These are phyloP conservation scores for Castanopsis chinensis DNA, from an alignment of 306 rosid species.

Conservation along the genomic window DNA sequence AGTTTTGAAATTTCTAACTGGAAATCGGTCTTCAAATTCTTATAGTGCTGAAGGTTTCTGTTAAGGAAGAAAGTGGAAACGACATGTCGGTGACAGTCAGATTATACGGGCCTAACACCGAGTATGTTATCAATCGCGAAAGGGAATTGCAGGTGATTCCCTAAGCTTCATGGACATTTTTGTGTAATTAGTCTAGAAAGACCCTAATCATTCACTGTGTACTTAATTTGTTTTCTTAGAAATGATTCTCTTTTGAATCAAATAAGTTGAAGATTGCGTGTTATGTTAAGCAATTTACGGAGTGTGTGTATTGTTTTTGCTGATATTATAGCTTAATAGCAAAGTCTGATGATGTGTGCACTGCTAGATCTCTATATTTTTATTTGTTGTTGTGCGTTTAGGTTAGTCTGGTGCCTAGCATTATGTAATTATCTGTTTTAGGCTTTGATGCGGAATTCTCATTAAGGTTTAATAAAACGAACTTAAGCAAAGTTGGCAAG, in stretches of 20 bases:
- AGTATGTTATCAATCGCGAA: slow-evolving; percentile 72
- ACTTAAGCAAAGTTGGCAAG: background rate
- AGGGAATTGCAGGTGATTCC: slow-evolving; percentile 78
- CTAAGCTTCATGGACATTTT: slow-evolving; percentile 1
- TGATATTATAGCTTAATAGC: background rate
- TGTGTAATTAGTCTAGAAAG: background rate
- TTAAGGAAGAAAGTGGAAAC: slow-evolving; percentile 50
- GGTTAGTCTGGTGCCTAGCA: background rate
- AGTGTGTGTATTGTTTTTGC: background rate
- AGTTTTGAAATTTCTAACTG: slow-evolving; percentile 5
- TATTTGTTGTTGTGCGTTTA: background rate
- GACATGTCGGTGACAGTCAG: slow-evolving; percentile 53
- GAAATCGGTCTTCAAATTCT: slow-evolving; percentile 15
- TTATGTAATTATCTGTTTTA: background rate
- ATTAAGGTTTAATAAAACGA: background rate
- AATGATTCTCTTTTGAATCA: slow-evolving; percentile 4
- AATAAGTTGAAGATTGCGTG: slow-evolving; percentile 2
- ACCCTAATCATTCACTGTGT: background rate
- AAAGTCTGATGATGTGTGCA: background rate
- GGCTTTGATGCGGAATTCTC: background rate
- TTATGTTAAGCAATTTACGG: background rate
- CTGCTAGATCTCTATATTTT: background rate
- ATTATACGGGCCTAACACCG: slow-evolving; percentile 91
- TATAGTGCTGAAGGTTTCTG: slow-evolving; percentile 78
- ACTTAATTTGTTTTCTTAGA: background rate